These are phyloP conservation scores for Leccinum griseonigrum DNA, from an alignment of 1,284 basidiomycete genomes.

Conservation along the genomic window DNA sequence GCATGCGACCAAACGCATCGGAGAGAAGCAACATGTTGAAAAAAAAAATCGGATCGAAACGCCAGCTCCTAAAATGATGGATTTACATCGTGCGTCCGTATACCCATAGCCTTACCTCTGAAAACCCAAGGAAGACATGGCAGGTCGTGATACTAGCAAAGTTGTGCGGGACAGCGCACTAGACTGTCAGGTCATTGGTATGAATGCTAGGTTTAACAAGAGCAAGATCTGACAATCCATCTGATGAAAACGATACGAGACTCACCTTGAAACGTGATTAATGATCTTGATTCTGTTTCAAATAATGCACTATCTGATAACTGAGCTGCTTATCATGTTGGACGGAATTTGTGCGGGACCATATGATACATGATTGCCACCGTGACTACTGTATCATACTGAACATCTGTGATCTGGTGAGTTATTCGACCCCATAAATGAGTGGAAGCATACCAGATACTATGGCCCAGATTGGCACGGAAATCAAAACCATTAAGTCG, in stretches of 20 bases:
- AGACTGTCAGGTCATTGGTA: not conserved
- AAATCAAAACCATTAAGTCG: not conserved
- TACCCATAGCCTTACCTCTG: slow-evolving; percentile 34
- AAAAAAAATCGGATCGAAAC: not conserved
- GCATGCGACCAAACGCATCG: not conserved
- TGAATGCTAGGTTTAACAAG: not conserved
- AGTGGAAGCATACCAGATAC: too few relatives aligned
- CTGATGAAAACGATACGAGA: not conserved
- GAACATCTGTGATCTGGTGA: not conserved
- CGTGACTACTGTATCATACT: not conserved
- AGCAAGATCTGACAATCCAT: not conserved
- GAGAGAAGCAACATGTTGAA: not conserved
- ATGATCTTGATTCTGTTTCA: slow-evolving; percentile 14
- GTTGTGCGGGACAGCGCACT: not conserved
- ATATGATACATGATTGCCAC: not conserved
- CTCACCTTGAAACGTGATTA: not conserved
- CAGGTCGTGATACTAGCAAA: not conserved
- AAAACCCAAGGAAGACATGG: not conserved
- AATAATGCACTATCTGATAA: not conserved
- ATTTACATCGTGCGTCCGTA: not conserved
- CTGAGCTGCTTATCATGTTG: slow-evolving; percentile 49
- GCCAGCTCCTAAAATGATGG: not conserved
- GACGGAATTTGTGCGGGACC: slow-evolving; percentile 27
- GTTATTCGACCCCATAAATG: not conserved
- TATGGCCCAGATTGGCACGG: not conserved